These are phyloP conservation scores for Syzygium oleosum DNA, from an alignment of 345 rosid genomes.

Conservation along the genomic window DNA sequence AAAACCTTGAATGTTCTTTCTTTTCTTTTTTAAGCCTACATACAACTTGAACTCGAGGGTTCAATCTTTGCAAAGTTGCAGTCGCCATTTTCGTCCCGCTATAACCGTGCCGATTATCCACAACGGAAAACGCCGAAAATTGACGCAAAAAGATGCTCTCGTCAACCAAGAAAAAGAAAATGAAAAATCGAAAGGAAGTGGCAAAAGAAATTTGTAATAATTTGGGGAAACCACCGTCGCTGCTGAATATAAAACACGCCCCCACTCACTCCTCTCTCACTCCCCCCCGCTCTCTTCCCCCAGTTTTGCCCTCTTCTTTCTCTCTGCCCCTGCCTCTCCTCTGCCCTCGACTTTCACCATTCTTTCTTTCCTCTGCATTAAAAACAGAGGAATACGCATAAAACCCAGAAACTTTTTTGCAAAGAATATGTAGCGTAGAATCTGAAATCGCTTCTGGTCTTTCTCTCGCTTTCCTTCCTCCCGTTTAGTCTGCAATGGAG, in stretches of 20 bases:
- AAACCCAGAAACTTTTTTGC: neutral
- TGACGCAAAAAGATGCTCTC: neutral
- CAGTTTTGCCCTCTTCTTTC: slow-evolving; percentile 12
- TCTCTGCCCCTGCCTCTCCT: slow-evolving; percentile 24
- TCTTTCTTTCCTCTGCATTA: slow-evolving; percentile 20
- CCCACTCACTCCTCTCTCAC: slow-evolving; percentile 7
- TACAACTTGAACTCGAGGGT: neutral
- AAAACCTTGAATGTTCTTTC: too few species aligned
- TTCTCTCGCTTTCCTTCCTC: neutral
- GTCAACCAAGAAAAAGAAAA: neutral
- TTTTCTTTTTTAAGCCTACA: neutral
- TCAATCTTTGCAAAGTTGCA: neutral
- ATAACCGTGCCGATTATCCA: neutral
- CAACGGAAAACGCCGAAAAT: neutral
- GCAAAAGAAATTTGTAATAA: neutral
- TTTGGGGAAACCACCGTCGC: neutral
- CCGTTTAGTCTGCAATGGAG: neutral
- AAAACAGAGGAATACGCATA: slow-evolving; percentile 7
- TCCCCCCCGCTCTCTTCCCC: slow-evolving; percentile 6
- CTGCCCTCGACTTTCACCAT: slow-evolving; percentile 24
- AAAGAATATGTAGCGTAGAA: neutral
- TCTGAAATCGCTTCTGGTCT: neutral
- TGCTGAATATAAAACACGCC: neutral
- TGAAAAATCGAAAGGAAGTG: neutral
- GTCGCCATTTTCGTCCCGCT: neutral